Conservation (phyloP, 202 grass and related monocot genomes). For the Setaria italica region DNA sequence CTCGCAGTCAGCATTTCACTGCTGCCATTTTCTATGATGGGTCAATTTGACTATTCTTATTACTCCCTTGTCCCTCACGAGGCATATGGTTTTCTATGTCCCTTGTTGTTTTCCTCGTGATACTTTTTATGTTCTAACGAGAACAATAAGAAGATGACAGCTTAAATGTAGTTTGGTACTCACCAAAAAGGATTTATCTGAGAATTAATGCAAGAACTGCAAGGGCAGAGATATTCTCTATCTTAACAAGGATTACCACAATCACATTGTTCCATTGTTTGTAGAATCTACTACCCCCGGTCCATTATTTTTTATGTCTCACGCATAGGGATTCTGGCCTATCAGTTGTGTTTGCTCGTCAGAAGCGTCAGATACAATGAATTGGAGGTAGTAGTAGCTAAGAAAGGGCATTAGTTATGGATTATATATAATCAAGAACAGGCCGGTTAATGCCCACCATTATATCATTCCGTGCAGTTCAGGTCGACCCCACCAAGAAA, state of each 20-base stretch:
- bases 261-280: not conserved
- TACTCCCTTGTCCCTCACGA: not conserved
- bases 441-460: conserved; percentile 22
- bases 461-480: not conserved
- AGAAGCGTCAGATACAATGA: too few species aligned
- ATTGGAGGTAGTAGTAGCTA: not conserved
- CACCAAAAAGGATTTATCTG: not conserved
- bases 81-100: conserved; percentile 16
- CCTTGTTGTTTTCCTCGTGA: conserved; percentile 15
- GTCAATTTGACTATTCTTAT: not conserved
- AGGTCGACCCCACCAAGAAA: conserved; percentile 1
- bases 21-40: not conserved
- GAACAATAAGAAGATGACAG: not conserved
- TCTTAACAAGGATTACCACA: not conserved
- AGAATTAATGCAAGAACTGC: conserved; percentile 8
- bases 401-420: not conserved
- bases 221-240: not conserved
- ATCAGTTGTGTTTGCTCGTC: too few species aligned
- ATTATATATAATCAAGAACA: not conserved
- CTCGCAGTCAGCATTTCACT: conserved; percentile 6
- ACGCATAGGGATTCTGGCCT: too few species aligned
- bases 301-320: too few species aligned
- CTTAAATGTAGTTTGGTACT: not conserved
- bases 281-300: too few species aligned
- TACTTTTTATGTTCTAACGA: not conserved